Evolutionary conservation across 257 asterid species (phyloP).

Genomic region (Salvia hispanica): DNA sequence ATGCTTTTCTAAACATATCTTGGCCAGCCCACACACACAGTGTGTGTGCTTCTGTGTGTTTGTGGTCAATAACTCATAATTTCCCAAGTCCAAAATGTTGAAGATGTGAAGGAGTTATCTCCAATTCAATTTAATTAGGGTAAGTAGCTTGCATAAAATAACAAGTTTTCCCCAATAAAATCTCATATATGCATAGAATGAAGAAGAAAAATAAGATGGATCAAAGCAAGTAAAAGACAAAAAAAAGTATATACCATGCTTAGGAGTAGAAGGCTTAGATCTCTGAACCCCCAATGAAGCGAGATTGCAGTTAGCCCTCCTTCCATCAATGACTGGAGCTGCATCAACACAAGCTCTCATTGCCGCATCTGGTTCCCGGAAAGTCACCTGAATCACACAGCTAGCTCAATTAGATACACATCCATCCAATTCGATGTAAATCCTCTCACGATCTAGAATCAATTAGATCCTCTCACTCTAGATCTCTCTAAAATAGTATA

Average conservation of each 20-base stretch:
- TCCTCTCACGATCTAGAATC: not conserved
- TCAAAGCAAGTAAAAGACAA: too few relatives aligned
- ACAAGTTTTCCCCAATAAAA: not conserved
- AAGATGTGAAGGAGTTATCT: not conserved
- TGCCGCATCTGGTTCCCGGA: slow-evolving; percentile 89
- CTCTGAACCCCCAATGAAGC: slow-evolving; percentile 94
- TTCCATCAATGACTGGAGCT: slow-evolving; percentile 93
- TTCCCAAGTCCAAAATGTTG: slow-evolving; percentile 9
- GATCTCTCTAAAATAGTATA: not conserved
- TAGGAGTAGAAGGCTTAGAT: slow-evolving; percentile 95
- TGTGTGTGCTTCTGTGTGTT: not conserved
- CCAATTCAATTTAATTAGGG: not conserved
- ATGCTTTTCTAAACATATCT: slow-evolving; percentile 47
- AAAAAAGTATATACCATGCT: slow-evolving; percentile 48
- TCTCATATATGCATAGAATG: not conserved
- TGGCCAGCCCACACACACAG: slow-evolving; percentile 21
- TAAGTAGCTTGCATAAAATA: slow-evolving; percentile 2
- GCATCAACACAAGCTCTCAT: slow-evolving; percentile 95
- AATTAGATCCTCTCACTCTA: not conserved
- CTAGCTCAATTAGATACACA: not conserved
- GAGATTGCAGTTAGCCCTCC: slow-evolving; percentile 97
- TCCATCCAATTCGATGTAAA: not conserved
- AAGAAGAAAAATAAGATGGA: not conserved
- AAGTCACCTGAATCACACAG: slow-evolving; percentile 63
- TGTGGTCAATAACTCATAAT: not conserved